These are phyloP conservation scores for Aspergillus nomiae DNA, from an alignment of 2,329 filamentous ascomycete genomes.

Conservation along the genomic window DNA sequence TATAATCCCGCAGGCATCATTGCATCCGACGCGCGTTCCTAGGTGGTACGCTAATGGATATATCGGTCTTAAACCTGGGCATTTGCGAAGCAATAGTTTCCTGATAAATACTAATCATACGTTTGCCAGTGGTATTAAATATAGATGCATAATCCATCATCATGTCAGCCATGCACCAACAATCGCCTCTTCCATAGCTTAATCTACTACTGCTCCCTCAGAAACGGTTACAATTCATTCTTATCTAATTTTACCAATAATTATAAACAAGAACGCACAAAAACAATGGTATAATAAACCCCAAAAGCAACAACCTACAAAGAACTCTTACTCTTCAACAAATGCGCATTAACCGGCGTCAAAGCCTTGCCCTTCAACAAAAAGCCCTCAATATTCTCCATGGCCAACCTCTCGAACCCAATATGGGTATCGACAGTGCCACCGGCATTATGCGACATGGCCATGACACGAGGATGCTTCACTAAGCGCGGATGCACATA, in stretches of 20 bases:
- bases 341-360: conserved; percentile 64
- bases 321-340: conserved; percentile 39
- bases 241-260: background rate
- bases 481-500: conserved; percentile 49
- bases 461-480: conserved; percentile 45
- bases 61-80: too few relatives aligned
- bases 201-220: too few relatives aligned
- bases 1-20: too few relatives aligned
- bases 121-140: too few relatives aligned
- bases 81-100: too few relatives aligned
- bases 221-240: too few relatives aligned
- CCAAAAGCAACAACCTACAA: conserved; percentile 5
- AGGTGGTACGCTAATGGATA: too few relatives aligned
- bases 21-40: too few relatives aligned
- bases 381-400: conserved; percentile 49
- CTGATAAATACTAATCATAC: too few relatives aligned
- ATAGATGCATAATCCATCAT: too few relatives aligned
- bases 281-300: background rate
- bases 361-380: conserved; percentile 37
- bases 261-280: rapidly evolving
- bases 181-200: too few relatives aligned
- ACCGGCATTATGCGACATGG: conserved; percentile 53
- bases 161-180: too few relatives aligned
- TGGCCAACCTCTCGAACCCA: conserved; percentile 49
- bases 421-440: conserved; percentile 53